These are phyloP conservation scores for Silene coronaria DNA, from an alignment of 179 eudicot species.

Conservation along the genomic window DNA sequence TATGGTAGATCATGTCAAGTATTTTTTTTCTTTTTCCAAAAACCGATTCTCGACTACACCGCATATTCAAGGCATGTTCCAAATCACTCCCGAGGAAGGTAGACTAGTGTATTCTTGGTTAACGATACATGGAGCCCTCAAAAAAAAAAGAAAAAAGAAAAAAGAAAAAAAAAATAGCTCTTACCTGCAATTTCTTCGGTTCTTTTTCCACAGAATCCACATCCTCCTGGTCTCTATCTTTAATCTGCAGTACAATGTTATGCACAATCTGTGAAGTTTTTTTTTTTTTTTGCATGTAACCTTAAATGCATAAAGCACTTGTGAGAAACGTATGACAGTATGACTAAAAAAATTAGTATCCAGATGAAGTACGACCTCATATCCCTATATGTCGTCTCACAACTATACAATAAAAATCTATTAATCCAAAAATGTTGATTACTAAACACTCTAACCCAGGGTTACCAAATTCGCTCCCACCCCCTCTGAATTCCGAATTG, in stretches of 20 bases:
- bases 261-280: neutral
- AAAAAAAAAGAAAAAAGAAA: neutral
- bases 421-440: too few relatives aligned
- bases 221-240: constrained; percentile 23
- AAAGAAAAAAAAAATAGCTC: neutral
- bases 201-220: constrained; percentile 26
- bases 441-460: too few relatives aligned
- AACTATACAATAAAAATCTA: too few relatives aligned
- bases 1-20: too few relatives aligned
- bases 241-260: constrained; percentile 25
- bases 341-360: neutral
- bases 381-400: too few relatives aligned
- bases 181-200: constrained; percentile 42
- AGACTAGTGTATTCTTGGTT: neutral
- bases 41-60: neutral
- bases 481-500: too few relatives aligned
- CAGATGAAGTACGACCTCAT: neutral
- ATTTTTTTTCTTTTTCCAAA: neutral
- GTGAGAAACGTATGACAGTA: neutral
- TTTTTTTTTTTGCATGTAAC: neutral
- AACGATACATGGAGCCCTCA: neutral
- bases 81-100: neutral
- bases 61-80: neutral
- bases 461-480: too few relatives aligned
- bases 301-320: neutral